A percentile compares a stretch with the other conserved stretches of the same genome.
Evolutionary conservation across 257 asterid genomes (phyloP).

Genomic region (Jacaranda copaia): DNA sequence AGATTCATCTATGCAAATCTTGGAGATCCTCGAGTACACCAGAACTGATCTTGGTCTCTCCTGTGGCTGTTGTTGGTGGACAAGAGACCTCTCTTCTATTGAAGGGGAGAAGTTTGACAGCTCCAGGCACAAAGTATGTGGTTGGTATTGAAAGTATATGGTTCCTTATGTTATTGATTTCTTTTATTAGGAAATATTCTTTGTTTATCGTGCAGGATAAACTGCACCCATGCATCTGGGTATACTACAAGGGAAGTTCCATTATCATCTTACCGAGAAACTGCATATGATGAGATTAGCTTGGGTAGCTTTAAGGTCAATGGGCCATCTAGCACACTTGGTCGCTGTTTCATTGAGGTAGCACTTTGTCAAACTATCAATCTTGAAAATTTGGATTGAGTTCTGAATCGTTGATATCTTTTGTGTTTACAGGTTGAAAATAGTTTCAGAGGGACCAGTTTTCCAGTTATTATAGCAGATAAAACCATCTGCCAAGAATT

Average conservation of each 20-base stretch:
- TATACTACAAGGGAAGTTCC: conserved; percentile 46
- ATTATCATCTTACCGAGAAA: conserved; percentile 42
- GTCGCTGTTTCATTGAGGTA: conserved; percentile 96
- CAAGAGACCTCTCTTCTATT: conserved; percentile 71
- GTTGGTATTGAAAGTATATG: conserved; percentile 12
- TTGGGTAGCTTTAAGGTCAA: conserved; percentile 57
- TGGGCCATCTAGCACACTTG: conserved; percentile 46
- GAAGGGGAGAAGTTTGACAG: conserved; percentile 61
- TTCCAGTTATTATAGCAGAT: conserved; percentile 91
- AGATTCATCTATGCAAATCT: conserved; percentile 61
- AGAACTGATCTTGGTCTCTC: conserved; percentile 69
- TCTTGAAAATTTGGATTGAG: background rate
- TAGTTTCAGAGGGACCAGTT: conserved; percentile 61
- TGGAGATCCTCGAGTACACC: conserved; percentile 61
- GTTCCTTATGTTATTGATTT: background rate
- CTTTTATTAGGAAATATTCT: conserved; percentile 6
- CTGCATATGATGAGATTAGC: conserved; percentile 55
- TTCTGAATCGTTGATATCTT: conserved; percentile 18
- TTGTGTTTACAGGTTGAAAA: conserved; percentile 65
- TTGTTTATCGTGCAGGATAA: conserved; percentile 62
- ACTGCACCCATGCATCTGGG: conserved; percentile 64
- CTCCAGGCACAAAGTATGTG: conserved; percentile 69
- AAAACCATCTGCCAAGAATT: conserved; percentile 73
- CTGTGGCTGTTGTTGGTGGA: conserved; percentile 81
- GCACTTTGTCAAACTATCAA: conserved; percentile 14